These are phyloP conservation scores for Gossypium arboreum DNA, from an alignment of 345 rosid species.

Conservation along the genomic window DNA sequence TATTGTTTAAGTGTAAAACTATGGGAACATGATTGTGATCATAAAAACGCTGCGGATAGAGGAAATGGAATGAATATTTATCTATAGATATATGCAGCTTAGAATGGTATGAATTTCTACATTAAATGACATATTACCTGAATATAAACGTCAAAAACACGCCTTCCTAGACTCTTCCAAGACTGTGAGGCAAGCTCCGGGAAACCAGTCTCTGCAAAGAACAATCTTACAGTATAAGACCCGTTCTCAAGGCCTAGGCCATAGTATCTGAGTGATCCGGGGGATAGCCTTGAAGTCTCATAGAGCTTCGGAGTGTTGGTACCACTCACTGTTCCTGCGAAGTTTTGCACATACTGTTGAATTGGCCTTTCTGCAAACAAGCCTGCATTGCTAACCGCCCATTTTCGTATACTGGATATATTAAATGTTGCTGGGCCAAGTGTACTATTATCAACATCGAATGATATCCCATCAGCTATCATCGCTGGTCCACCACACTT, in stretches of 20 bases:
- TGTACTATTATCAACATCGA: slow-evolving; percentile 32
- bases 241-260: slow-evolving; percentile 32
- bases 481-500: slow-evolving; percentile 30
- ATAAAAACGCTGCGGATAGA: neutral
- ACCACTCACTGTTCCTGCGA: slow-evolving; percentile 27
- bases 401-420: slow-evolving; percentile 36
- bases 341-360: slow-evolving; percentile 24
- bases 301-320: slow-evolving; percentile 41
- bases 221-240: slow-evolving; percentile 30
- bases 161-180: slow-evolving; percentile 49
- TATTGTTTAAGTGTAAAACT: slow-evolving; percentile 10
- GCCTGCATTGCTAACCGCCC: slow-evolving; percentile 63
- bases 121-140: slow-evolving; percentile 28
- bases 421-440: slow-evolving; percentile 2
- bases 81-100: neutral
- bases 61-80: neutral
- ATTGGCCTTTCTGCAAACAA: slow-evolving; percentile 35
- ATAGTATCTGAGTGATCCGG: slow-evolving; percentile 39
- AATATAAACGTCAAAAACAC: slow-evolving; percentile 43
- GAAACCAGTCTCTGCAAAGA: slow-evolving; percentile 47
- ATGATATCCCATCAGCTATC: slow-evolving; percentile 28
- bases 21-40: neutral
- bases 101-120: neutral
- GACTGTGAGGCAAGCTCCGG: slow-evolving; percentile 27
- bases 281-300: slow-evolving; percentile 34